phyloP scores from a whole-genome alignment of 345 rosid species.

The Ricinus communis region DNA sequence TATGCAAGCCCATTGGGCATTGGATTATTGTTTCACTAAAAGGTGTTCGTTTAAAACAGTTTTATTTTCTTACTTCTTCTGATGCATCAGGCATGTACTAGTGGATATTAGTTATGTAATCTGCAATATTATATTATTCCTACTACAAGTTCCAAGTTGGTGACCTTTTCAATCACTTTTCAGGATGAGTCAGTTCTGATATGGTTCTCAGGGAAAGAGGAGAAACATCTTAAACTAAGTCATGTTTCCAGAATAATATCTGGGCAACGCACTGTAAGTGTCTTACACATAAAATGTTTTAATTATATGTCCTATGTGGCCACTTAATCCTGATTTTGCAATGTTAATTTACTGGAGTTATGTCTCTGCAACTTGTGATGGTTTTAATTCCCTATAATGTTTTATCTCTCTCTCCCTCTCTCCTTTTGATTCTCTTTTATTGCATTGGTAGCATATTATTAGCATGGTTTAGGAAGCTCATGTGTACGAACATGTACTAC shows the following conservation, averaged over 20 bases:
- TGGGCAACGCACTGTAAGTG: slow-evolving; percentile 97
- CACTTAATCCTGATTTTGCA: not conserved
- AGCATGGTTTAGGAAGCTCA: not conserved
- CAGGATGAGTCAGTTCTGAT: slow-evolving; percentile 97
- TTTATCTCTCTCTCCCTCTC: not conserved
- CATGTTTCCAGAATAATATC: slow-evolving; percentile 89
- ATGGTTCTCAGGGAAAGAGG: slow-evolving; percentile 96
- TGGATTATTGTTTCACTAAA: not conserved
- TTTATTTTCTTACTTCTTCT: not conserved
- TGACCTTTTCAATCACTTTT: slow-evolving; percentile 30
- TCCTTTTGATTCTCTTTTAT: not conserved
- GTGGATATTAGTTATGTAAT: not conserved
- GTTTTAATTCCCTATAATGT: not conserved
- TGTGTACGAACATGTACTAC: not conserved
- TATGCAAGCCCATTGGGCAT: not conserved
- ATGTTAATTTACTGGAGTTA: not conserved
- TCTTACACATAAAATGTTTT: not conserved
- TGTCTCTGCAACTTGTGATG: not conserved
- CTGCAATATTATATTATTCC: not conserved
- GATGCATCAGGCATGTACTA: not conserved
- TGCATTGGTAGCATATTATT: not conserved
- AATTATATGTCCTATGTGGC: not conserved
- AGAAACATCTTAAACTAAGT: slow-evolving; percentile 83
- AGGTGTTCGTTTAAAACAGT: not conserved
- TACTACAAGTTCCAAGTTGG: slow-evolving; percentile 8